Base-by-base conservation (phyloP, 176 grass and related monocot genomes). In the Microstegium vimineum region DNA sequence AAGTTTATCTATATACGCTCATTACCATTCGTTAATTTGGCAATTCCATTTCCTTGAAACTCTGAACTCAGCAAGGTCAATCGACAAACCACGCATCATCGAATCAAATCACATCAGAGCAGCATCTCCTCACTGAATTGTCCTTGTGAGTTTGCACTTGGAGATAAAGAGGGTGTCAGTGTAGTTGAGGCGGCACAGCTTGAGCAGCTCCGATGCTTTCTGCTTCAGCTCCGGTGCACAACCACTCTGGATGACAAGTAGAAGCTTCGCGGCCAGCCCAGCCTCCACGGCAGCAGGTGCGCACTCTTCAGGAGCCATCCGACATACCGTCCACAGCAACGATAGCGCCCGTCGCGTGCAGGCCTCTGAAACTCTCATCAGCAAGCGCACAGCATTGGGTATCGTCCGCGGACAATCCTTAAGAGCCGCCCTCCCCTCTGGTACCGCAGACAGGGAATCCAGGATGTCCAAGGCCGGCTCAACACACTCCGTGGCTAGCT, bases 131-230 rank as follows among this genome's bases (percentile, higher is more conserved):
- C 87, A 98, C 74, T 98, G 92, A 38, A 98, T 95, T 65, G 95
- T 95, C 84, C 91, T 91, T 20, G 95, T 94, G 84, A 98, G 95
- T 76, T 94, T 98, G 83, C 95, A 98, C 66, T 94, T 98, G 2
- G 95, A 87, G 71, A 94, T 91, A 86, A 98, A 98, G 16, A 87
- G 69, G 1, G 92, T 90, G 36, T 93, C 78, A 2, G 90, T 90
- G 86, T 91, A 93, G 76, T 98, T 90, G 83, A 89, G 59, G 45
- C 91, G 86, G 66, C 94, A 97, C 7, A 94, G 89, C 79, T 97
- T 97, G 63, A 97, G 86, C 79, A 97, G 12, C 71, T 98, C 95
- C 1, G 89, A 90, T 0, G 95, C 87, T 66, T 94, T 87, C 67
- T 98, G 95, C 86, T 98, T 98, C 14, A 94, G 71, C 86, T 98